Percentiles rank a stretch among this genome's conserved stretches.
Conservation (phyloP, 108 stramenopile genomes). For the Fragilaria crotonensis region DNA sequence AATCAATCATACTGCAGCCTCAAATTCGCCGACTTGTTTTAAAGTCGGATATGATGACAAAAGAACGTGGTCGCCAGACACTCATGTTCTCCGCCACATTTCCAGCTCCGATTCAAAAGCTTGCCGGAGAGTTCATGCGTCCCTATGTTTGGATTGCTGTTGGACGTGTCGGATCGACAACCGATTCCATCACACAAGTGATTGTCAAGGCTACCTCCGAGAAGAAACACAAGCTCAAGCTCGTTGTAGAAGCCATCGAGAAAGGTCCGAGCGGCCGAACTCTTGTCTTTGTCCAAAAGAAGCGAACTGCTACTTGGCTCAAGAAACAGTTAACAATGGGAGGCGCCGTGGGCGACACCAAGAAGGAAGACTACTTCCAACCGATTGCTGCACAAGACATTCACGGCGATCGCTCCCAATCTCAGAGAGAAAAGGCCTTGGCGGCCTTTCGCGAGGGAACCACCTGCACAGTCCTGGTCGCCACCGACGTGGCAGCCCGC, state of each 20-base stretch:
- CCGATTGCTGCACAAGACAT: slow-evolving; percentile 24
- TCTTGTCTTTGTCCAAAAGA: slow-evolving; percentile 70
- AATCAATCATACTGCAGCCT: too few species aligned
- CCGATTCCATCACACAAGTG: slow-evolving; percentile 7
- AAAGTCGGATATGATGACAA: slow-evolving; percentile 9
- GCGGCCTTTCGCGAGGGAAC: neutral
- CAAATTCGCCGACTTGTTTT: slow-evolving; percentile 17
- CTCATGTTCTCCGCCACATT: slow-evolving; percentile 91
- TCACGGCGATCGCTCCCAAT: slow-evolving; percentile 73
- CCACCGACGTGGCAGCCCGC: slow-evolving; percentile 78
- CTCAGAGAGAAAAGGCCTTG: slow-evolving; percentile 51
- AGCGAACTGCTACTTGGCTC: slow-evolving; percentile 50
- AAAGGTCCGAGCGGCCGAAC: slow-evolving; percentile 27
- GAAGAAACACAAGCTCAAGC: slow-evolving; percentile 31
- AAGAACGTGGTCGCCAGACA: slow-evolving; percentile 63
- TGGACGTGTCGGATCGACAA: slow-evolving; percentile 30
- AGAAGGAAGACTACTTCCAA: slow-evolving; percentile 4
- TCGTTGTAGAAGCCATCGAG: slow-evolving; percentile 13
- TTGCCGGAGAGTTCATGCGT: slow-evolving; percentile 11
- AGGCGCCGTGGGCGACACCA: slow-evolving; percentile 43
- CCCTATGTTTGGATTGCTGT: slow-evolving; percentile 14
- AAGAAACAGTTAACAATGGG: slow-evolving; percentile 36
- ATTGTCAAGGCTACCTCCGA: slow-evolving; percentile 9
- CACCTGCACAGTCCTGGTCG: slow-evolving; percentile 54
- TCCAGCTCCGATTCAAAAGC: slow-evolving; percentile 40